Base-by-base conservation (phyloP, 2,329 filamentous ascomycete species). In the Zasmidium angulare region DNA sequence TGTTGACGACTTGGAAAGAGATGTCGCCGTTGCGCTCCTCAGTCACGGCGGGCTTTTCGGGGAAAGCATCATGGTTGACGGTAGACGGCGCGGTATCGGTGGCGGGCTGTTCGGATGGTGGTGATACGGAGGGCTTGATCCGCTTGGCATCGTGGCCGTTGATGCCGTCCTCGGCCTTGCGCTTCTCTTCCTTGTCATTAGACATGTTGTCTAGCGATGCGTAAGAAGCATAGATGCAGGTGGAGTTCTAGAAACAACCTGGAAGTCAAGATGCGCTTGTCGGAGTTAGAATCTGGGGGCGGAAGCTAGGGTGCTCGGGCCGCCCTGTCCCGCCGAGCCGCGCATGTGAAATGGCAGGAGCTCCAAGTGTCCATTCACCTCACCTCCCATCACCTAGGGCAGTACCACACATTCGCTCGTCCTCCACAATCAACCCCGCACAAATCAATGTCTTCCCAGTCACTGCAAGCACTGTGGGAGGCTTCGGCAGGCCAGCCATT, bases 1-100 rank as follows among this genome's bases (percentile, higher is more conserved):
- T 99, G 81, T 98, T 98, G 70, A 99, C 95, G 6, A 98, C 95
- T 50, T 93, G 88, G 75, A 98, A 98, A 75, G 98, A 92, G 68
- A 99, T 98, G 65, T 96, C 91, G 71, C 93, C 92, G 71, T 88
- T 90, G 69, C 92, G 89, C 77, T 99, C 95, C 78, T 99, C 95
- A 65, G 96, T 83, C 3, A 96, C 93, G 9, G 93, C 93, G 4
- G 91, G 90, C 87, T 96, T 97, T 76, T 96, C 92, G 1, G 92
- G 92, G 69, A 95, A 97, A 1, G 90, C 91, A 24, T 65, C 81
- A 6, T 74, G 75, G 4, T 78, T 74, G 63, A 78, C 74, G 49
- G 9, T 65, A 53, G 31, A 63, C 58, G 24, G 61, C 49, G 36
- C 58, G 46, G 19, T 58, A n/a, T 56, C 57, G 46, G 68, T 23